Evolutionary conservation across 2,329 filamentous ascomycete species (phyloP).

Genomic region (Ophiostoma montium): DNA sequence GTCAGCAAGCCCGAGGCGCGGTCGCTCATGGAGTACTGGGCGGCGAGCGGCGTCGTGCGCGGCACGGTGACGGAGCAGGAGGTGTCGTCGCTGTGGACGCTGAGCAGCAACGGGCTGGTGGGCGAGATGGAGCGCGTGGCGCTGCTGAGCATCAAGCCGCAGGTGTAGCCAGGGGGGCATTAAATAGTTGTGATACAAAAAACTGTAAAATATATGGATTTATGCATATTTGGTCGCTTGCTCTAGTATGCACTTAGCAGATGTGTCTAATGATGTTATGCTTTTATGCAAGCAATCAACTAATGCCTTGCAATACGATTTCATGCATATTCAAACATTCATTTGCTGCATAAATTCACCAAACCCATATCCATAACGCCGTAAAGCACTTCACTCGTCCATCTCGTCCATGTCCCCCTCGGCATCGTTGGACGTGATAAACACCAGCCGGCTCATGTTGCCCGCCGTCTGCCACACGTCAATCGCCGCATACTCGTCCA

Average conservation of each 20-base stretch:
- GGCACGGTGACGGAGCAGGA: conserved; percentile 52
- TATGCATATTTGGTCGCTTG: too few species aligned
- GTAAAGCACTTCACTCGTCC: too few species aligned
- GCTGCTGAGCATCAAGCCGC: conserved; percentile 28
- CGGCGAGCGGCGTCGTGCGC: conserved; percentile 66
- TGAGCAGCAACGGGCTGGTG: conserved; percentile 68
- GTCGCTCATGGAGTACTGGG: conserved; percentile 85
- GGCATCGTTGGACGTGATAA: conserved; percentile 46
- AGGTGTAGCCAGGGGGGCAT: not conserved
- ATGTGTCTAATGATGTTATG: too few species aligned
- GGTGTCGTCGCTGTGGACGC: conserved; percentile 70
- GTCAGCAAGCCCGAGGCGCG: conserved; percentile 62
- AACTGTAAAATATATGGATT: not conserved
- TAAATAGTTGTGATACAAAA: not conserved
- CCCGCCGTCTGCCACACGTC: conserved; percentile 76
- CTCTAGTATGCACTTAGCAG: too few species aligned
- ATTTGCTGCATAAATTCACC: too few species aligned
- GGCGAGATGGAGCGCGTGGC: conserved; percentile 69
- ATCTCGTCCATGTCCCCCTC: conserved; percentile 31
- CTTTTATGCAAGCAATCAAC: too few species aligned
- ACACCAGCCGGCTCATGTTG: conserved; percentile 55
- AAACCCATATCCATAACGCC: not conserved
- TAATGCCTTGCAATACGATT: too few species aligned
- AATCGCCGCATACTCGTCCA: conserved; percentile 78
- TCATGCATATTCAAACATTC: too few species aligned